phyloP scores from a whole-genome alignment of 1,139 yeast genomes.

The Saccharomyces hybrid region DNA sequence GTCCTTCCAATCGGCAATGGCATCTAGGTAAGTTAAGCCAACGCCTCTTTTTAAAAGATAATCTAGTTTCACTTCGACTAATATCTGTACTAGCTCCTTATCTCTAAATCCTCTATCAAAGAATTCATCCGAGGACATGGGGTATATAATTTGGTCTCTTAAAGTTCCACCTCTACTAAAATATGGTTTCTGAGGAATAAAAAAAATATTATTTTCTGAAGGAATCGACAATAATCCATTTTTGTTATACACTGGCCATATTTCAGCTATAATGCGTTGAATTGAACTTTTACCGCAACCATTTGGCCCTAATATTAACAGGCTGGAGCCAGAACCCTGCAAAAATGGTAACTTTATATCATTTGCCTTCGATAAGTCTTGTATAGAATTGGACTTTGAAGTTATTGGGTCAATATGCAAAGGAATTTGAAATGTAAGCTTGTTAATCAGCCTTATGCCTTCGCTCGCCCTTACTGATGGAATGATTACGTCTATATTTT shows the following conservation, averaged over 20 bases:
- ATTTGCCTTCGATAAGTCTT: constrained; percentile 17
- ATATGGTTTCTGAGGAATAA: constrained; percentile 77
- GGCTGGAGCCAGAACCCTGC: constrained; percentile 47
- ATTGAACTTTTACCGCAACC: constrained; percentile 90
- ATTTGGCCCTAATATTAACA: constrained; percentile 77
- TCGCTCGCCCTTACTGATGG: constrained; percentile 58
- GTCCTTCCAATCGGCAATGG: constrained; percentile 75
- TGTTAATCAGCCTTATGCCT: constrained; percentile 48
- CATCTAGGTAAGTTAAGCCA: constrained; percentile 36
- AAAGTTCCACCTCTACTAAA: constrained; percentile 68
- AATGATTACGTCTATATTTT: constrained; percentile 72
- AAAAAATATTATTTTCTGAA: constrained; percentile 59
- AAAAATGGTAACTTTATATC: constrained; percentile 22
- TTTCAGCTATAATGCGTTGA: constrained; percentile 74
- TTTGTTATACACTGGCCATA: constrained; percentile 77
- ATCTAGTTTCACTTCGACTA: constrained; percentile 71
- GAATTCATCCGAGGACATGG: constrained; percentile 73
- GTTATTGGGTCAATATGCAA: constrained; percentile 30
- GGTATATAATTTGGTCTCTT: constrained; percentile 84
- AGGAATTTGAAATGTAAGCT: constrained; percentile 56
- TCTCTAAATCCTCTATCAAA: constrained; percentile 65
- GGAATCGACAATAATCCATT: constrained; percentile 79
- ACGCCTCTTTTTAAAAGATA: constrained; percentile 50
- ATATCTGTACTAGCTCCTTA: constrained; percentile 56
- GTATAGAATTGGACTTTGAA: constrained; percentile 21